Conservation (phyloP, 148 eudicot species). For the Camellia sinensis region DNA sequence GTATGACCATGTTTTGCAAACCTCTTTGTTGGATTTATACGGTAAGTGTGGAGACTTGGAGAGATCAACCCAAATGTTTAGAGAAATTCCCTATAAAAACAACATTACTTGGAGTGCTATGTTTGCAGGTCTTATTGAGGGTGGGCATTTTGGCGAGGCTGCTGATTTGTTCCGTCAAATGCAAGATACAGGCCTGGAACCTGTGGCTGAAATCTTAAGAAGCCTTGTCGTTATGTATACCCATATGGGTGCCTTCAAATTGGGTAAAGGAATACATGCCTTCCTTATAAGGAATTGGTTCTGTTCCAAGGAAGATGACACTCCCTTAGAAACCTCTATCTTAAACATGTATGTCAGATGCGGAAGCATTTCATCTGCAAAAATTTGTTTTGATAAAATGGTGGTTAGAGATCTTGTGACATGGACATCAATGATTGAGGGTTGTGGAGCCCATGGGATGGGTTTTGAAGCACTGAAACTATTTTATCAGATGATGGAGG, state of each 20-base stretch:
- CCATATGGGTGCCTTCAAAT: conserved; percentile 40
- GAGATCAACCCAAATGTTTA: conserved; percentile 35
- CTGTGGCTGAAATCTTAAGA: conserved; percentile 24
- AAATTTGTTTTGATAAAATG: conserved; percentile 31
- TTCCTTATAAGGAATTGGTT: conserved; percentile 30
- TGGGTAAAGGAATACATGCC: conserved; percentile 53
- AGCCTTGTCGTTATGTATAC: conserved; percentile 38
- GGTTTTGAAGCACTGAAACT: conserved; percentile 38
- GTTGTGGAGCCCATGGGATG: conserved; percentile 45
- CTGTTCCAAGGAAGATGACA: conserved; percentile 11
- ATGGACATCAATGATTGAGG: conserved; percentile 67
- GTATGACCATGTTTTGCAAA: conserved; percentile 36
- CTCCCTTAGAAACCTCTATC: conserved; percentile 31
- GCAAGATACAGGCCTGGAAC: conserved; percentile 21
- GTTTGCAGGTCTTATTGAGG: conserved; percentile 35
- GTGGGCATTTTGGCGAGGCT: conserved; percentile 32
- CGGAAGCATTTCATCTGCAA: conserved; percentile 27
- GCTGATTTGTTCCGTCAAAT: conserved; percentile 33
- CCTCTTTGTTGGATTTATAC: conserved; percentile 46
- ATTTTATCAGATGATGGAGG: conserved; percentile 36
- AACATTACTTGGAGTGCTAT: conserved; percentile 36
- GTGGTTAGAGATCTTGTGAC: conserved; percentile 31
- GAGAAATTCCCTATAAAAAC: conserved; percentile 29
- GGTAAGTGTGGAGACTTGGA: conserved; percentile 42
- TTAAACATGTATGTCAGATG: conserved; percentile 31